Conservation (phyloP, 352 stramenopile species). For the Halophytophthora batemanensis region DNA sequence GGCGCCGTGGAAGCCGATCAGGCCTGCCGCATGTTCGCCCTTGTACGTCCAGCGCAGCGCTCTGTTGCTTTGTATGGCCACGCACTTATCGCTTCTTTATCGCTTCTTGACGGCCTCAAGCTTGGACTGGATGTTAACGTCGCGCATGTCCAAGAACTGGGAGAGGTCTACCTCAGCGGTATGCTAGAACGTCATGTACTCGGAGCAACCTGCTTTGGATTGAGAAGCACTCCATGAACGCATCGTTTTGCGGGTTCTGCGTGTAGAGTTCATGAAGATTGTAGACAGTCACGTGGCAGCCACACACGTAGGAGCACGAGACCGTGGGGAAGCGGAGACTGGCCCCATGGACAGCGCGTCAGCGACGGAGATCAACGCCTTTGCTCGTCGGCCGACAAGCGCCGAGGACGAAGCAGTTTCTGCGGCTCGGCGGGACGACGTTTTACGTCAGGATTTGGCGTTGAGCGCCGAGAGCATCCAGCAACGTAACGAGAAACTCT, state of each 20-base stretch:
- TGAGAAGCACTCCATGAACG: no score
- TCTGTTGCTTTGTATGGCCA: no score
- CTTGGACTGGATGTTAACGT: slow-evolving; percentile 56
- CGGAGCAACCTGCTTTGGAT: no score
- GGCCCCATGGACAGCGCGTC: no score
- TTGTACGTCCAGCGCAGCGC: background rate
- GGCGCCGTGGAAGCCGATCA: slow-evolving; percentile 56
- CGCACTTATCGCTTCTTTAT: background rate
- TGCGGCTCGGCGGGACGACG: background rate
- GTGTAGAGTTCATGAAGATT: slow-evolving; percentile 70
- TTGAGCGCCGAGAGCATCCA: slow-evolving; percentile 19
- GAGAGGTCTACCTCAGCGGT: slow-evolving; percentile 65
- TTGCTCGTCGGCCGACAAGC: background rate
- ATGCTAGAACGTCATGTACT: background rate
- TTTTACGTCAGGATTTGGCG: background rate
- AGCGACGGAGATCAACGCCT: background rate
- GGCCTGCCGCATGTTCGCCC: slow-evolving; percentile 54
- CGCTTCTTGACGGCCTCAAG: slow-evolving; percentile 13
- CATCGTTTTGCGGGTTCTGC: no score
- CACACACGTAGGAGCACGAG: slow-evolving; percentile 1
- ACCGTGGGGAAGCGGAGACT: background rate
- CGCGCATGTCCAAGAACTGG: slow-evolving; percentile 46
- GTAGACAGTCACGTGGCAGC: slow-evolving; percentile 49
- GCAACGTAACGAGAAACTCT: slow-evolving; percentile 24
- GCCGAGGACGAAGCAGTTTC: background rate